Percentiles rank a stretch among this genome's conserved stretches.
Evolutionary conservation across 768 basidiomycete species (phyloP).

Genomic region (Astraeus odoratus): DNA sequence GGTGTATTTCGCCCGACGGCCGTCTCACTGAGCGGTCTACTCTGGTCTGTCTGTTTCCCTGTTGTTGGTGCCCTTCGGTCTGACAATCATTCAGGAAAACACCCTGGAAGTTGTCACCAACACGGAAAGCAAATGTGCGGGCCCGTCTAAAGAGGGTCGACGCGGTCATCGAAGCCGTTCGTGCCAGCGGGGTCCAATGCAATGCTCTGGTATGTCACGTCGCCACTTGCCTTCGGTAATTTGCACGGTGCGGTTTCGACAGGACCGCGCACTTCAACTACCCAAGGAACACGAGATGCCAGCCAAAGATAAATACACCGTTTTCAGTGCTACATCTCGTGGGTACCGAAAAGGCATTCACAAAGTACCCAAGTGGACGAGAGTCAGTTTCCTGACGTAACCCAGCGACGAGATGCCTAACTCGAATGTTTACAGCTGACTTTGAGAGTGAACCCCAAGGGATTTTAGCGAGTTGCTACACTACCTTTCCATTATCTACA

Average conservation of each 20-base stretch:
- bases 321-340: slow-evolving; percentile 59
- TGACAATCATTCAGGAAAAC: slow-evolving; percentile 63
- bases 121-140: slow-evolving; percentile 89
- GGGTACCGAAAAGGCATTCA: slow-evolving; percentile 94
- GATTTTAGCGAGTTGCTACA: slow-evolving; percentile 52
- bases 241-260: neutral
- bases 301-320: slow-evolving; percentile 91
- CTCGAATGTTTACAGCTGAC: slow-evolving; percentile 52
- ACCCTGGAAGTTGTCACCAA: slow-evolving; percentile 87
- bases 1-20: slow-evolving; percentile 75
- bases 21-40: slow-evolving; percentile 65
- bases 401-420: neutral
- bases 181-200: slow-evolving; percentile 74
- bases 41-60: slow-evolving; percentile 54
- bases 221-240: neutral
- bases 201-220: slow-evolving; percentile 56
- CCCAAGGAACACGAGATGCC: slow-evolving; percentile 95
- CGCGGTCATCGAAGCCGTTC: slow-evolving; percentile 83
- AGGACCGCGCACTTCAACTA: slow-evolving; percentile 72
- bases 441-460: slow-evolving; percentile 80
- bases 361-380: slow-evolving; percentile 96
- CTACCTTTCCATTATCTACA: slow-evolving; percentile 9
- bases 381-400: slow-evolving; percentile 43
- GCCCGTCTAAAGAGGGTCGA: slow-evolving; percentile 89
- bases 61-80: neutral